Base-by-base conservation (phyloP, 331 rosid genomes). In the Stylosanthes scabra region DNA sequence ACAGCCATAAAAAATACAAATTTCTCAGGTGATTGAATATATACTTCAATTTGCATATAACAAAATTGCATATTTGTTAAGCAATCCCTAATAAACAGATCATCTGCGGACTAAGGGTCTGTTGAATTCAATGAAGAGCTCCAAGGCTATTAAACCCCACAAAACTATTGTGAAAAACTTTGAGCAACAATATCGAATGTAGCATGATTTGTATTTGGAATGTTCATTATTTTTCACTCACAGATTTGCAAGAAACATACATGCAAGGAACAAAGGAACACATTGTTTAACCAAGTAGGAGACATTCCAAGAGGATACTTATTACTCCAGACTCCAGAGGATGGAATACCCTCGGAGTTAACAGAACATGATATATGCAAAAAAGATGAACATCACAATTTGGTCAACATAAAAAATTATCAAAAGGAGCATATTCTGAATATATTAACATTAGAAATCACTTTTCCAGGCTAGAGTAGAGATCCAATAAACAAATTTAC, bases 361-460 rank as follows among this genome's bases (percentile, higher is more conserved):
- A 55, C 55, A 73, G 13, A 61, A 58, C 74, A 75, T 14, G 66
- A 45, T 68, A 81, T 57, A 60, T 61, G 56, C 73, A 74, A 34
- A 56, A 62, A 47, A 60, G 39, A 68, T 44, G 58, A 72, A 60
- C 10, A 64, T 13, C 37, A 56, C 2, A 68, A 15, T 41, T 39
- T 41, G 11, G 49, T 16, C 63, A 3, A 12, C 42, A 44, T 59
- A 40, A 42, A 27, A 57, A 58, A 67, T 64, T 31, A 52, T 75
- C 37, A 52, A 37, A 47, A 59, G 12, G 37, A 69, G 52, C 11
- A 11, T 59, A 59, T 49, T 59, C 47, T 25, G 37, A 34, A 34
- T 34, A 34, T 34, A 34, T 34, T 47, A 25, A 57, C 7, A 57
- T 34, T 20, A 51, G 27, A 66, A 56, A 63, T 80, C 29, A 40